A percentile compares a stretch with the other conserved stretches of the same genome.
These are phyloP conservation scores for Pestalotiopsis sp. DNA, from an alignment of 2,329 filamentous ascomycete genomes.

Conservation along the genomic window DNA sequence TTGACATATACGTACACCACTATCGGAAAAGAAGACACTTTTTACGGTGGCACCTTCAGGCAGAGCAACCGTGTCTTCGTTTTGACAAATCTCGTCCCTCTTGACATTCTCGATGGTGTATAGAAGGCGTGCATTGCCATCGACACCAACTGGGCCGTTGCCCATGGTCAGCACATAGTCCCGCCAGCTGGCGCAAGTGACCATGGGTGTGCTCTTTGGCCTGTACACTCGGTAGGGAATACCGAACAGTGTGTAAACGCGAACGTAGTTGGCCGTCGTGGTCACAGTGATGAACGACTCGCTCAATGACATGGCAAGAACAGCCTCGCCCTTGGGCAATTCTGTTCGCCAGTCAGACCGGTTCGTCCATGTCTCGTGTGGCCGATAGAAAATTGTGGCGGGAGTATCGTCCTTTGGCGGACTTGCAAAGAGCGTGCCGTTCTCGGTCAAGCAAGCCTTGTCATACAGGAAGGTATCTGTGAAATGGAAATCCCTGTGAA, in stretches of 20 bases:
- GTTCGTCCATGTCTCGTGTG: constrained; percentile 95
- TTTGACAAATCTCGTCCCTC: constrained; percentile 91
- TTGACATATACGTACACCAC: constrained; percentile 64
- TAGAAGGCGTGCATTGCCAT: constrained; percentile 76
- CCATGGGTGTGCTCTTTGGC: constrained; percentile 86
- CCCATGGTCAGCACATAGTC: constrained; percentile 97
- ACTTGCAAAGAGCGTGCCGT: constrained; percentile 84
- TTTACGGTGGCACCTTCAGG: constrained; percentile 73
- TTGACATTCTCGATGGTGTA: constrained; percentile 97
- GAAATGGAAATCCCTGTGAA: constrained; percentile 94
- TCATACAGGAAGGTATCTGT: constrained; percentile 96
- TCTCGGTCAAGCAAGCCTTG: constrained; percentile 88
- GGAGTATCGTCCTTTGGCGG: constrained; percentile 68
- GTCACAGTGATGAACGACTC: constrained; percentile 89
- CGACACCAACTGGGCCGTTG: constrained; percentile 81
- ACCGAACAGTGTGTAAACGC: constrained; percentile 91
- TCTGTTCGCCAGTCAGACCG: constrained; percentile 88
- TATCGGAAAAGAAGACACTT: constrained; percentile 89
- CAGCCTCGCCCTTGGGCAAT: constrained; percentile 83
- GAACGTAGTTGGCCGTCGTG: constrained; percentile 85
- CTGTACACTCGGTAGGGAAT: constrained; percentile 87
- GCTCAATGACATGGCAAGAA: constrained; percentile 87
- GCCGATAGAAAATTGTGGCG: constrained; percentile 91
- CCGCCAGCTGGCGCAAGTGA: constrained; percentile 91
- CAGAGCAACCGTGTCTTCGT: constrained; percentile 87